Conservation (phyloP, 1,284 basidiomycete genomes). For the Lentinula novae-zelandiae region DNA sequence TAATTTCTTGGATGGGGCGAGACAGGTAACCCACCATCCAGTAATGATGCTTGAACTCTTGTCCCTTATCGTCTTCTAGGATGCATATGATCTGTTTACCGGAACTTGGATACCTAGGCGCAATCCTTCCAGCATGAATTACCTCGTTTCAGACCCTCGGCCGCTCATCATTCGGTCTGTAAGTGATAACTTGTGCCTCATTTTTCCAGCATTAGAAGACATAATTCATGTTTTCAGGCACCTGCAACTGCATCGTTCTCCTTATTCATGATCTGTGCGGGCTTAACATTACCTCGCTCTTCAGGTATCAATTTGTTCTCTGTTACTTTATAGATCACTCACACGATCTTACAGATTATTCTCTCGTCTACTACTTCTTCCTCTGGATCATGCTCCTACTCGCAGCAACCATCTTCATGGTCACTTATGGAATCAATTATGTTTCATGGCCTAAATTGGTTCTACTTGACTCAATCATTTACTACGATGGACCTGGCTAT, state of each 20-base stretch:
- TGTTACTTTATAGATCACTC: neutral
- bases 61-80: constrained; percentile 39
- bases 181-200: constrained; percentile 27
- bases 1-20: constrained; percentile 94
- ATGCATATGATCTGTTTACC: constrained; percentile 92
- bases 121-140: constrained; percentile 59
- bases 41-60: constrained; percentile 11
- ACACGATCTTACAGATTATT: constrained; percentile 52
- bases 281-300: constrained; percentile 78
- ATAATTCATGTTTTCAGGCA: constrained; percentile 48
- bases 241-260: constrained; percentile 83
- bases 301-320: constrained; percentile 52
- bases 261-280: constrained; percentile 83
- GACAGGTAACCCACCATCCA: constrained; percentile 54
- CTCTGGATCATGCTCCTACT: constrained; percentile 71
- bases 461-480: constrained; percentile 80
- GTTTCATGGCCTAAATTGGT: constrained; percentile 94
- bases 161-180: constrained; percentile 82
- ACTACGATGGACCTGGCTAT: constrained; percentile 86
- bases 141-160: constrained; percentile 75
- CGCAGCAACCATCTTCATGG: constrained; percentile 64
- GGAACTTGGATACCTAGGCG: constrained; percentile 84
- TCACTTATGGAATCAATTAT: constrained; percentile 81
- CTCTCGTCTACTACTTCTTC: constrained; percentile 76
- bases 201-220: neutral